Conservation (phyloP, 2,329 filamentous ascomycete genomes). For the Talaromyces rugulosus region DNA sequence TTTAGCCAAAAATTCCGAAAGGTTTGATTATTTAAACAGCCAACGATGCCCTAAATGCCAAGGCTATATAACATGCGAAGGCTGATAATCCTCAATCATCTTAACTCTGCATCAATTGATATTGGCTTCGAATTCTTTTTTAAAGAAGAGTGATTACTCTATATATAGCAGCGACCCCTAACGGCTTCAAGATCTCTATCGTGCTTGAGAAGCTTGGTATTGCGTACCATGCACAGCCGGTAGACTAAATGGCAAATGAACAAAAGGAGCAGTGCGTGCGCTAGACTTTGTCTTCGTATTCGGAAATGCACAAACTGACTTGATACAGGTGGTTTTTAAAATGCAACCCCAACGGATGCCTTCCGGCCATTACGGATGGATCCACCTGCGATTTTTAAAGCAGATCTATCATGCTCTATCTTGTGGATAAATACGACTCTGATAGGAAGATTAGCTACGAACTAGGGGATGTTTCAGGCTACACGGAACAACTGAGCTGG, state of each 20-base stretch:
- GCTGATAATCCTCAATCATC: no score
- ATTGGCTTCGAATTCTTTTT: no score
- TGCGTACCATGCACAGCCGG: conserved; percentile 29
- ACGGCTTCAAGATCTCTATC: conserved; percentile 35
- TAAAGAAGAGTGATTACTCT: conserved; percentile 20
- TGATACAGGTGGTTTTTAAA: conserved; percentile 40
- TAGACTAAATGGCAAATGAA: conserved; percentile 32
- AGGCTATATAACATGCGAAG: no score
- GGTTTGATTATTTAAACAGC: no score
- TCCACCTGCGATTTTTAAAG: conserved; percentile 40
- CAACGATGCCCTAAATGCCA: no score
- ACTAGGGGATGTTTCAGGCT: conserved; percentile 34
- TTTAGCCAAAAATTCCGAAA: no score
- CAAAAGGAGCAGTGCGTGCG: conserved; percentile 36
- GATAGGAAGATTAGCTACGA: conserved; percentile 41
- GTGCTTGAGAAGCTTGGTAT: conserved; percentile 35
- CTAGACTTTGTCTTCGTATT: no score
- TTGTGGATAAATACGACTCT: conserved; percentile 39
- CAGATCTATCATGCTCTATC: conserved; percentile 39
- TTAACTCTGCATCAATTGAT: no score
- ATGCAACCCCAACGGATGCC: conserved; percentile 49
- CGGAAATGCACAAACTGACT: background rate
- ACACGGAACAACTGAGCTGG: conserved; percentile 44
- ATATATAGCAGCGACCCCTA: conserved; percentile 28
- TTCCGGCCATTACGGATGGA: conserved; percentile 43